phyloP scores from a whole-genome alignment of 306 rosid species.

The Acmispon strigosus region DNA sequence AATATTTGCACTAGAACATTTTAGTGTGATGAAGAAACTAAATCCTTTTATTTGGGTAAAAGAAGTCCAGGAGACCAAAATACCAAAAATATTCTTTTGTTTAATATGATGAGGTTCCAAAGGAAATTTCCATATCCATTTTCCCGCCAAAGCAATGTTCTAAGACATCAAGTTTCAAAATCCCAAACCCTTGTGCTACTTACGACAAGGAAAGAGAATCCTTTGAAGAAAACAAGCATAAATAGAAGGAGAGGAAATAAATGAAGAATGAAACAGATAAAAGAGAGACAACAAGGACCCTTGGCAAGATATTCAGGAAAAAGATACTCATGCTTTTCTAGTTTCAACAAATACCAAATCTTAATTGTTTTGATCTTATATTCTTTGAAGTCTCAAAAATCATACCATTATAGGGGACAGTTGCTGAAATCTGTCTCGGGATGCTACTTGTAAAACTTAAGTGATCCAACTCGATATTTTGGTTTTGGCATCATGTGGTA shows the following conservation, averaged over 20 bases:
- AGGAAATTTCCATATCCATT: not conserved
- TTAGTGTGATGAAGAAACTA: not conserved
- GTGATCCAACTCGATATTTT: not conserved
- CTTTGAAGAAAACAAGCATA: not conserved
- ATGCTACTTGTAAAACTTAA: not conserved
- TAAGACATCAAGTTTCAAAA: not conserved
- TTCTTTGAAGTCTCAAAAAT: not conserved
- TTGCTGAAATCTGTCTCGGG: not conserved
- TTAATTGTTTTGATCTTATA: not conserved
- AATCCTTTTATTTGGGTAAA: not conserved
- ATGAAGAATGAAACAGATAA: not conserved
- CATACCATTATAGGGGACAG: not conserved
- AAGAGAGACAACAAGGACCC: not conserved
- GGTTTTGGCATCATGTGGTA: not conserved
- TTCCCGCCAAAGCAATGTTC: not conserved
- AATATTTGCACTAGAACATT: not conserved
- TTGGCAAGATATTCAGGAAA: not conserved
- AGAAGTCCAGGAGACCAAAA: no score
- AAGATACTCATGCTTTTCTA: not conserved
- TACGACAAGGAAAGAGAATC: not conserved
- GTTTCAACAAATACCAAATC: not conserved
- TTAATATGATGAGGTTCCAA: not conserved
- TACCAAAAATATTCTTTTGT: no score
- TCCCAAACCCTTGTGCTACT: not conserved
- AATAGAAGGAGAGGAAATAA: not conserved